Evolutionary conservation across 805 yeast species (phyloP), one percentile per base, ranked within the genome.

Genomic region (Saccharomycopsis fibuligera): DNA sequence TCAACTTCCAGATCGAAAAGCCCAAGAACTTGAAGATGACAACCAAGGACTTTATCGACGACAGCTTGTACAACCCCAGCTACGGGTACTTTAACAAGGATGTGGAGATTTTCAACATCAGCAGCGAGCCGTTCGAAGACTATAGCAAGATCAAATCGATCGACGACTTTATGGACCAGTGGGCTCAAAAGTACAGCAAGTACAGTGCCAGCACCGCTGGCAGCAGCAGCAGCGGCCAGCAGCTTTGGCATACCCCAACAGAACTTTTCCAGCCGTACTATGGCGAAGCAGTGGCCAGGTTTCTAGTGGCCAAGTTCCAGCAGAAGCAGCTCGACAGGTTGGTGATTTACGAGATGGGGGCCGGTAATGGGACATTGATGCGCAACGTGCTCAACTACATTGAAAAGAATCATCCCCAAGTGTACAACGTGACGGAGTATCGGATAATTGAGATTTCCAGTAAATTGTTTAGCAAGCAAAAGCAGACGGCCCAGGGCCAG

Each of bases 321-420:
- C 66, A 80, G 56, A 81, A 81, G 54, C 89, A 86, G 59, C 16
- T 17, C 21, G 43, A 42, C 3, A 25, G 22, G 5, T 67, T 91
- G 41, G 73, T 78, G 5, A 84, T 87, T 23, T 88, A 86, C 64
- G 96, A 88, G 64, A 78, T 86, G 72, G 96, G 95, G 51, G 95
- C 89, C 19, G 96, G 96, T 56, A 87, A 87, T 58, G 95, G 95
- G 37, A 86, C 95, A 0, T 64, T 87, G 51, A 87, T 88, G 96
- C 62, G 73, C 47, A 83, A 86, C 58, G 75, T 87, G 9, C 63
- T 87, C 54, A 80, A 81, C 58, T 86, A 72, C 60, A 73, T 87
- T 51, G 69, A 76, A 53, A 66, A 65, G 24, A 68, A 73, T 19
- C 81, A 83, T 54, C 90, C 95, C 0, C 89, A 83, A 35, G 79